Evolutionary conservation across 208 protist genomes (phyloP).

Genomic region (Leishmania lainsoni): DNA sequence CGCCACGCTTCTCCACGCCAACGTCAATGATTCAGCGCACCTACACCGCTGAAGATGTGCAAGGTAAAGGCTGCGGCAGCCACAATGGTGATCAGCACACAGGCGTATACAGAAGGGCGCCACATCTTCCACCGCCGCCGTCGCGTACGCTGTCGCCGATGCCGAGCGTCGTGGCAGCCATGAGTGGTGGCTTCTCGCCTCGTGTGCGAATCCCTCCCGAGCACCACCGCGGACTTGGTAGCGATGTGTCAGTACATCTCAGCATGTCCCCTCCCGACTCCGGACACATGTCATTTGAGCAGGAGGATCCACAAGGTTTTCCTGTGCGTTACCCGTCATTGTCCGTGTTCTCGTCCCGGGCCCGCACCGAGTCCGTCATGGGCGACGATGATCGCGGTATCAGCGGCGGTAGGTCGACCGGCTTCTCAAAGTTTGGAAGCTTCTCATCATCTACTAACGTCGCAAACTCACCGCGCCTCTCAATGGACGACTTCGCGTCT

Average conservation of each 20-base stretch:
- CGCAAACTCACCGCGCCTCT: not conserved
- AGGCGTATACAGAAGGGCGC: not conserved
- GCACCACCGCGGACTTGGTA: not conserved
- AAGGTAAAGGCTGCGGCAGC: not conserved
- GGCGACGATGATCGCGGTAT: not conserved
- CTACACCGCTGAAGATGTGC: not conserved
- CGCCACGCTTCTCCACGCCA: not conserved
- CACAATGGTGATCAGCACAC: not conserved
- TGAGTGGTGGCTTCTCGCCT: conserved; percentile 9
- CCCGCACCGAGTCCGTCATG: not conserved
- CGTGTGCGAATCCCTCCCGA: not conserved
- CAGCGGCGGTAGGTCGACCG: not conserved
- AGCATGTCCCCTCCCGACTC: not conserved
- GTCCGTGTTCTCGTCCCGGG: too few species aligned
- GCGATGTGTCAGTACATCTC: not conserved
- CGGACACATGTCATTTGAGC: not conserved
- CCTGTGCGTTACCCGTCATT: not conserved
- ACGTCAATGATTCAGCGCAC: not conserved
- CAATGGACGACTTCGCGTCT: not conserved
- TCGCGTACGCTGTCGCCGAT: conserved; percentile 20
- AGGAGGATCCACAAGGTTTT: not conserved
- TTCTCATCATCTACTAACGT: not conserved
- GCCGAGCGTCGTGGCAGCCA: not conserved
- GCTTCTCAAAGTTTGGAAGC: not conserved
- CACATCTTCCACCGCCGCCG: conserved; percentile 5